phyloP scores from a whole-genome alignment of 2,329 filamentous ascomycete genomes.

The Penicillium hordei region DNA sequence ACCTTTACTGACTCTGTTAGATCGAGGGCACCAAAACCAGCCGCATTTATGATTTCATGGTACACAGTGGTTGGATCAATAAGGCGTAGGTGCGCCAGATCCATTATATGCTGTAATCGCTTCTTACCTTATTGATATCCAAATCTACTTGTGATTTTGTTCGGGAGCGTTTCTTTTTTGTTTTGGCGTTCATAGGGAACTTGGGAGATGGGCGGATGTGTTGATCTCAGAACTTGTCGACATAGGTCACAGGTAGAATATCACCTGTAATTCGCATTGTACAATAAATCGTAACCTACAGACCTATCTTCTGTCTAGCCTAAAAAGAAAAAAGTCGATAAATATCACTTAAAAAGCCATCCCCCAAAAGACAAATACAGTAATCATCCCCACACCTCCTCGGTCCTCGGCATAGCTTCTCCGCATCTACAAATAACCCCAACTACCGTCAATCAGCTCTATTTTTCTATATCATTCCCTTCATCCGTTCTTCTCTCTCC shows the following conservation, averaged over 20 bases:
- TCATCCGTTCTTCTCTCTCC: not conserved
- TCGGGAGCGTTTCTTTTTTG: constrained; percentile 14
- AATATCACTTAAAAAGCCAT: not conserved
- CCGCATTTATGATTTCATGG: constrained; percentile 90
- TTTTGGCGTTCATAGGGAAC: constrained; percentile 17
- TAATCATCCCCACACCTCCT: constrained; percentile 14
- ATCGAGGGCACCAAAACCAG: constrained; percentile 83
- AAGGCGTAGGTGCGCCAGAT: constrained; percentile 60
- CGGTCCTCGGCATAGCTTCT: constrained; percentile 26
- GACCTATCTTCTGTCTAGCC: not conserved
- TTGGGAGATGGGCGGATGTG: constrained; percentile 9
- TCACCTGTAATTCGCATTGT: not conserved
- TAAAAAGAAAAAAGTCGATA: not conserved
- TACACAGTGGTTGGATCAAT: constrained; percentile 86
- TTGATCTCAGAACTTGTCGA: constrained; percentile 11
- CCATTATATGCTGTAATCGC: not conserved
- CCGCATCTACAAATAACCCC: constrained; percentile 16
- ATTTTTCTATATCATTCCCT: not conserved
- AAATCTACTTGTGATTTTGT: constrained; percentile 15
- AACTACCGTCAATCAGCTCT: not conserved
- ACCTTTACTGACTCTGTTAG: constrained; percentile 34
- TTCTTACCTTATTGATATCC: constrained; percentile 20
- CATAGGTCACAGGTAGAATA: not conserved
- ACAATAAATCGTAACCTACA: not conserved
- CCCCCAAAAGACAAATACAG: not conserved